Percentiles rank a stretch among this genome's conserved stretches.
Evolutionary conservation across 768 basidiomycete genomes (phyloP).

Genomic region (Rhizopogon sp.): DNA sequence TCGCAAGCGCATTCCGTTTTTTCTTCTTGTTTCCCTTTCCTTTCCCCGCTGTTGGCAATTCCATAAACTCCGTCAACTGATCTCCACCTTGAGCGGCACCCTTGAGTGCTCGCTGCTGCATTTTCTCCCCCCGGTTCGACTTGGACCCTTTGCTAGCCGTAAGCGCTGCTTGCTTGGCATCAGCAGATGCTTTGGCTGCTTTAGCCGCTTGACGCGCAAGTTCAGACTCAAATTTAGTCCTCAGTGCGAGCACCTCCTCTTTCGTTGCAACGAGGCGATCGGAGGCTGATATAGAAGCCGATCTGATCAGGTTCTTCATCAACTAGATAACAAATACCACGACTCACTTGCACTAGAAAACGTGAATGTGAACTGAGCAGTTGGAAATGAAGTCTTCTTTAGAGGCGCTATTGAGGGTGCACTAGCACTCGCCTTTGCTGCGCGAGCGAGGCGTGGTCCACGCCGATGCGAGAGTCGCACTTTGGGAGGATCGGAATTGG

Average conservation of each 20-base stretch:
- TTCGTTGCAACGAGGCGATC: slow-evolving; percentile 66
- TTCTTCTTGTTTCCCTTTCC: slow-evolving; percentile 68
- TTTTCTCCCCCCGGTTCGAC: slow-evolving; percentile 34
- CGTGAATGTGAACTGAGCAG: slow-evolving; percentile 53
- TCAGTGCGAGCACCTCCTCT: slow-evolving; percentile 61
- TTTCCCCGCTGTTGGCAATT: slow-evolving; percentile 29
- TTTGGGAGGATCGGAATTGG: slow-evolving; percentile 25
- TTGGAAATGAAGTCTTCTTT: slow-evolving; percentile 41
- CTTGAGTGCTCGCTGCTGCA: slow-evolving; percentile 32
- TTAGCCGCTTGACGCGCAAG: slow-evolving; percentile 65
- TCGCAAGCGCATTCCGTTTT: slow-evolving; percentile 86
- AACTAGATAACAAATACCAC: slow-evolving; percentile 17
- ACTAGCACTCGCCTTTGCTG: slow-evolving; percentile 21
- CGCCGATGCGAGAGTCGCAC: slow-evolving; percentile 54
- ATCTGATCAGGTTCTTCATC: slow-evolving; percentile 20
- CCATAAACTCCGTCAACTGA: slow-evolving; percentile 32
- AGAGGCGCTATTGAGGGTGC: slow-evolving; percentile 1
- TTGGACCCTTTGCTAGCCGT: slow-evolving; percentile 30
- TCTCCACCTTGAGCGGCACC: slow-evolving; percentile 26
- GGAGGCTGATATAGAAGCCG: slow-evolving; percentile 47
- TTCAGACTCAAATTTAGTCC: slow-evolving; percentile 69
- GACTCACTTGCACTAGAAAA: slow-evolving; percentile 72
- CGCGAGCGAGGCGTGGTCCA: slow-evolving; percentile 47
- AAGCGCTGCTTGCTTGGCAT: slow-evolving; percentile 47
- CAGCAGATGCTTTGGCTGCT: slow-evolving; percentile 40